phyloP scores from a whole-genome alignment of 2,329 filamentous ascomycete genomes.

The Botryotinia convoluta region DNA sequence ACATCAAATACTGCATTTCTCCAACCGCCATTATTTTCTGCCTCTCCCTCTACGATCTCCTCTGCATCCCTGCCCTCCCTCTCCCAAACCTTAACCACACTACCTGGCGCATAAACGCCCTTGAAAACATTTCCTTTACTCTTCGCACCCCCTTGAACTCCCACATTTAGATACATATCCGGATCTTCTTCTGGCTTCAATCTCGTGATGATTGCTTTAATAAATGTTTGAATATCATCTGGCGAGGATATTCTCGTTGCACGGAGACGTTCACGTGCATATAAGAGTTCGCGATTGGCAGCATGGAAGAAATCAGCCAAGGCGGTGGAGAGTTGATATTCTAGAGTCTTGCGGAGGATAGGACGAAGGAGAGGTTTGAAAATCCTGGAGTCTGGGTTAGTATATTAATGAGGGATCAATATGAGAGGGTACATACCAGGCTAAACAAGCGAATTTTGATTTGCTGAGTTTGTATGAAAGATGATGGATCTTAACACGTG shows the following conservation, averaged over 20 bases:
- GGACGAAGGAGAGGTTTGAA: conserved; percentile 81
- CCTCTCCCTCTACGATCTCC: conserved; percentile 73
- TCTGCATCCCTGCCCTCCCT: conserved; percentile 69
- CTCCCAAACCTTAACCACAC: conserved; percentile 85
- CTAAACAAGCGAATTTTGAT: conserved; percentile 72
- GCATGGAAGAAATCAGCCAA: conserved; percentile 69
- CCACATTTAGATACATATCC: conserved; percentile 71
- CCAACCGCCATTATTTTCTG: conserved; percentile 57
- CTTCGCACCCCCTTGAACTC: conserved; percentile 57
- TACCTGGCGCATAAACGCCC: conserved; percentile 84
- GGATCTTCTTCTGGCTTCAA: conserved; percentile 70
- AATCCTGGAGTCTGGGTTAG: conserved; percentile 40
- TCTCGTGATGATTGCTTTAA: conserved; percentile 76
- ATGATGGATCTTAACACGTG: conserved; percentile 81
- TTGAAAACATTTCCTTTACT: conserved; percentile 66
- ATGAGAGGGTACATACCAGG: conserved; percentile 50
- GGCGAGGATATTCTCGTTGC: conserved; percentile 82
- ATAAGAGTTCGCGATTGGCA: conserved; percentile 82
- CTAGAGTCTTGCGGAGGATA: conserved; percentile 73
- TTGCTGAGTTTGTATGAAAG: conserved; percentile 74
- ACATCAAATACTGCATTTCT: conserved; percentile 39
- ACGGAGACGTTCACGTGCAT: conserved; percentile 79
- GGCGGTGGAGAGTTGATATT: conserved; percentile 70
- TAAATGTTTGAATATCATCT: conserved; percentile 74
- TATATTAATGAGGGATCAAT: background rate